Conservation (phyloP, 371 early-diverging fungal genomes). For the Zychaea mexicana region DNA sequence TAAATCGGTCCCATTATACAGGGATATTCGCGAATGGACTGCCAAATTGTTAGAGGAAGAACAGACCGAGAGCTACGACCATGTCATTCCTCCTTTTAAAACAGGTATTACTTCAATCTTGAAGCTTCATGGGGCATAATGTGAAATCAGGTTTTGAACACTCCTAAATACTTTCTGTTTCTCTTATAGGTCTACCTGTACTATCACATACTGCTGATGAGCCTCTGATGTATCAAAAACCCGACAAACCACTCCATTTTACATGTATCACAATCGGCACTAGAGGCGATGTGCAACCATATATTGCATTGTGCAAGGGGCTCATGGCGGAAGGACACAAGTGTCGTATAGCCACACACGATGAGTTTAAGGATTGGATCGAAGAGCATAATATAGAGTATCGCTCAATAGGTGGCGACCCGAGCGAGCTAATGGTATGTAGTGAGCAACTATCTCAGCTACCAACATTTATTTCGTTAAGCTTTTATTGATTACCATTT, state of each 20-base stretch:
- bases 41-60: slow-evolving; percentile 29
- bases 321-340: slow-evolving; percentile 73
- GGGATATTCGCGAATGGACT: slow-evolving; percentile 36
- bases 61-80: slow-evolving; percentile 4
- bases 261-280: slow-evolving; percentile 86
- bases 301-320: slow-evolving; percentile 80
- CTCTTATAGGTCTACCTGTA: slow-evolving; percentile 18
- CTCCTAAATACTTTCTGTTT: background rate
- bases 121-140: too few relatives aligned
- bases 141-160: too few relatives aligned
- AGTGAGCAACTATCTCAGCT: too few relatives aligned
- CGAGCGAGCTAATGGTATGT: slow-evolving; percentile 69
- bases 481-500: background rate
- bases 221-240: slow-evolving; percentile 13
- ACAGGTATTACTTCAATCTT: background rate
- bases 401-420: slow-evolving; percentile 71
- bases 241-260: slow-evolving; percentile 64
- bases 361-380: slow-evolving; percentile 77
- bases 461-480: background rate
- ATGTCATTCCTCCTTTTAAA: background rate
- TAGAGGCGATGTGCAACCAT: slow-evolving; percentile 87
- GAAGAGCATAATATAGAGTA: slow-evolving; percentile 80
- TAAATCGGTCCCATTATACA: background rate
- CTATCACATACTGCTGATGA: slow-evolving; percentile 17
- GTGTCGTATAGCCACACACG: slow-evolving; percentile 78